phyloP scores from a whole-genome alignment of 108 stramenopile genomes.

The Stephanodiscus minutulus region DNA sequence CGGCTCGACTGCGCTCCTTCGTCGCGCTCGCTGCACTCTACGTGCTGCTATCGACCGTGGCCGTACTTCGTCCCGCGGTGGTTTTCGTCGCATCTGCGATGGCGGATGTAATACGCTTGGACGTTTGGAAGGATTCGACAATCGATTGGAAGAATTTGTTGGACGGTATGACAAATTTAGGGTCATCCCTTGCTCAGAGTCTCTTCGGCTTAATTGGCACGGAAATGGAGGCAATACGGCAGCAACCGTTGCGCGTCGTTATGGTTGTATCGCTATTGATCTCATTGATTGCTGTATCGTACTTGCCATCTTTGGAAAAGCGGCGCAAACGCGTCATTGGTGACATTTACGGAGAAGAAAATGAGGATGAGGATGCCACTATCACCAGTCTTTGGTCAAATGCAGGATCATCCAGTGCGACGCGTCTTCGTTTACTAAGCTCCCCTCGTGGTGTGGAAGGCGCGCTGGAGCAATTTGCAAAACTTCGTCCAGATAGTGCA shows the following conservation, averaged over 20 bases:
- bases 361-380: slow-evolving; percentile 32
- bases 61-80: slow-evolving; percentile 57
- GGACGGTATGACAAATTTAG: slow-evolving; percentile 23
- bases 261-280: slow-evolving; percentile 57
- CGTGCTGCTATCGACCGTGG: slow-evolving; percentile 62
- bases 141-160: slow-evolving; percentile 48
- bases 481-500: slow-evolving; percentile 42
- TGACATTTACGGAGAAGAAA: slow-evolving; percentile 50
- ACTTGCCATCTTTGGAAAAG: slow-evolving; percentile 62
- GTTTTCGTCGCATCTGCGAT: slow-evolving; percentile 40
- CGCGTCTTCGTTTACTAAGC: slow-evolving; percentile 63
- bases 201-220: slow-evolving; percentile 33
- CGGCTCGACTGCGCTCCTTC: slow-evolving; percentile 64
- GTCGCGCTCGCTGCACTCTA: slow-evolving; percentile 46
- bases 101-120: slow-evolving; percentile 31
- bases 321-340: slow-evolving; percentile 15
- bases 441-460: slow-evolving; percentile 66
- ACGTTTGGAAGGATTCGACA: slow-evolving; percentile 58
- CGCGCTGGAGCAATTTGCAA: slow-evolving; percentile 54
- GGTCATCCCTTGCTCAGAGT: slow-evolving; percentile 21
- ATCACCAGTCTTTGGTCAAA: slow-evolving; percentile 52
- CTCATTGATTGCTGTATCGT: slow-evolving; percentile 54
- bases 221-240: slow-evolving; percentile 39
- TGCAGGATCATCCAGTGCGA: slow-evolving; percentile 75
- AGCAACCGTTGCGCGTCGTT: slow-evolving; percentile 62